These are phyloP conservation scores for Cylindricascospora bacillispora DNA, from an alignment of 1,139 yeast species.

Conservation along the genomic window DNA sequence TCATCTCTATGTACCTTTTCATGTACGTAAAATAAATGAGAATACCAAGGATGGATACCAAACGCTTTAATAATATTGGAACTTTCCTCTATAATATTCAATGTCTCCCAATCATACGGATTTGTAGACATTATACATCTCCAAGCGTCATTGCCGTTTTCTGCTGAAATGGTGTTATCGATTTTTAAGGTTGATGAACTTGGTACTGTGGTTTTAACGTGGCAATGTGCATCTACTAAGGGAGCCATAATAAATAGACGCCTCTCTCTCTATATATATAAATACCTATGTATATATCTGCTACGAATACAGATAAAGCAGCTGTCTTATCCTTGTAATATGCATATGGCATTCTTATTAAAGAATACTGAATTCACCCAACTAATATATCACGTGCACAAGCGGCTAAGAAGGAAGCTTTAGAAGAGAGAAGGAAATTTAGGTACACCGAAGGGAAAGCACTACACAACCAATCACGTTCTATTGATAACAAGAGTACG, in stretches of 20 bases:
- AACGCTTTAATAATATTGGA: slow-evolving; percentile 39
- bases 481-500: too few relatives aligned
- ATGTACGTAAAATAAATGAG: slow-evolving; percentile 42
- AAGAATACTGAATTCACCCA: too few relatives aligned
- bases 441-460: too few relatives aligned
- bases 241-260: too few relatives aligned
- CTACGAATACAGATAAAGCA: not conserved
- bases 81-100: slow-evolving; percentile 29
- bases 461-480: too few relatives aligned
- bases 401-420: too few relatives aligned
- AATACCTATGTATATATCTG: not conserved
- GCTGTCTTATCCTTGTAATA: too few relatives aligned
- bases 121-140: slow-evolving; percentile 46
- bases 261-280: not conserved
- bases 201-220: slow-evolving; percentile 30
- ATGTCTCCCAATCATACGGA: slow-evolving; percentile 34
- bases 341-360: too few relatives aligned
- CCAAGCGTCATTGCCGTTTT: slow-evolving; percentile 2
- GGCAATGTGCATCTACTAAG: slow-evolving; percentile 60
- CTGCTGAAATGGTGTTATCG: not conserved
- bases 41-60: slow-evolving; percentile 90
- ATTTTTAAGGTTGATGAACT: too few relatives aligned
- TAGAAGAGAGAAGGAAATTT: too few relatives aligned
- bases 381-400: too few relatives aligned
- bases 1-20: too few relatives aligned